Evolutionary conservation across 1,284 basidiomycete genomes (phyloP), one percentile per base, ranked within the genome.

Genomic region (Schizophyllum commune): DNA sequence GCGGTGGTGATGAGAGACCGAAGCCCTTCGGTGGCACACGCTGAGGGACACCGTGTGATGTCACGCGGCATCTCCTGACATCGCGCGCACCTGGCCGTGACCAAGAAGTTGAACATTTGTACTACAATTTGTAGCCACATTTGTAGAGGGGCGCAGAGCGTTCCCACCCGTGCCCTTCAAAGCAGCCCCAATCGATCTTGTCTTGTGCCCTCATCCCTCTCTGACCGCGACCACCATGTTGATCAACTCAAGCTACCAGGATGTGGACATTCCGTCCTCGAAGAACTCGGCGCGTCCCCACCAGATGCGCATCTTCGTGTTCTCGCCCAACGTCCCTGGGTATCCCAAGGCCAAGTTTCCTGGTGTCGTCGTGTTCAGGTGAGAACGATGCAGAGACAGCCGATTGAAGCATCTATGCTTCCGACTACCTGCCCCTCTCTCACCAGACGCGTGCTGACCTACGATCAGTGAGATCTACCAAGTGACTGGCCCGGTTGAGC

Each of bases 261-360:
- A 96, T 70, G 73, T 96, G 3, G 39, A 47, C 17, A 47, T 47
- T 8, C 83, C 85, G 27, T 86, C 88, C 52, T 83, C 81, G 61
- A 82, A 89, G 63, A 82, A 86, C 65, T 72, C 80, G 57, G 84
- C 84, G 5, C 81, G 81, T 8, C 85, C 87, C 0, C 39, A 47
- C 39, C 39, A 47, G 39, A 89, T 95, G 65, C 81, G 92, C 63
- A 86, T 96, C 62, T 91, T 85, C 68, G 78, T 93, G 52, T 85
- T 93, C 64, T 79, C 86, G 11, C 91, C 92, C 21, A 79, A 75
- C 55, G 70, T 91, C 17, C 82, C 85, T 15, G 79, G 83, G 53
- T 92, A 93, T 69, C 91, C 91, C 0, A 80, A 91, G 58, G 91
- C 91, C 22, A 90, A 86, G 71, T 94, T 92, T 71, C 92, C 91